Base-by-base conservation (phyloP, 345 rosid genomes). In the Hibiscus mutabilis region DNA sequence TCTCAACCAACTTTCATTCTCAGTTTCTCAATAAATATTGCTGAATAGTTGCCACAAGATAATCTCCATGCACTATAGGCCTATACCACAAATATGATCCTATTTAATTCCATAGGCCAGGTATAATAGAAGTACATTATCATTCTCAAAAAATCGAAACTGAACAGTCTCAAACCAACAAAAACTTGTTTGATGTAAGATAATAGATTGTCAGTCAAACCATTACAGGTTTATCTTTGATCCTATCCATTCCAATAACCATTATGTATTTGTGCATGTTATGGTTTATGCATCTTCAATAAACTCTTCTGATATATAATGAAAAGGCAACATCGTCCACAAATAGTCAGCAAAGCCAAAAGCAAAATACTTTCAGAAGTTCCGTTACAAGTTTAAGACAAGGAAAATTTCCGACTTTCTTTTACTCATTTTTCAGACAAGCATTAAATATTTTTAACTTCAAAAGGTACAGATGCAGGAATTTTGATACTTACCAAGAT, bases 401-500 rank as follows among this genome's bases (percentile, higher is more conserved):
- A 0, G 0, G 19, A 10, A 62, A 64, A 3, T 0, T 21, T 25
- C 16, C 3, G 63, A 59, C 10, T 4, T 62, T n/a, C n/a, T n/a
- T 21, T 64, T 64, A 44, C 19, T 16, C 31, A 31, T 5, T 13
- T 14, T 24, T 19, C 27, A 4, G 18, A 13, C 53, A 10, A 10
- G 33, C 12, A 63, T 2, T 10, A 22, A 42, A 22, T 22, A 65
- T 42, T 65, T 42, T 13, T 3, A 72, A 44, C 53, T 44, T 60
- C 57, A 52, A 64, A 57, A 19, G 60, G 52, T 40, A 37, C 9
- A 37, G 47, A 64, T 33, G 11, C 5, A 9, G 40, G 40, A 74
- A 47, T 53, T 21, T 59, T 56, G 69, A 68, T 31, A 33, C 84
- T 83, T 81, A 89, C 99, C 99, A 95, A 60, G 90, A 79, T 70